Evolutionary conservation across 1,139 yeast genomes (phyloP).

Genomic region (Nakaseomyces kungkrabaensis): DNA sequence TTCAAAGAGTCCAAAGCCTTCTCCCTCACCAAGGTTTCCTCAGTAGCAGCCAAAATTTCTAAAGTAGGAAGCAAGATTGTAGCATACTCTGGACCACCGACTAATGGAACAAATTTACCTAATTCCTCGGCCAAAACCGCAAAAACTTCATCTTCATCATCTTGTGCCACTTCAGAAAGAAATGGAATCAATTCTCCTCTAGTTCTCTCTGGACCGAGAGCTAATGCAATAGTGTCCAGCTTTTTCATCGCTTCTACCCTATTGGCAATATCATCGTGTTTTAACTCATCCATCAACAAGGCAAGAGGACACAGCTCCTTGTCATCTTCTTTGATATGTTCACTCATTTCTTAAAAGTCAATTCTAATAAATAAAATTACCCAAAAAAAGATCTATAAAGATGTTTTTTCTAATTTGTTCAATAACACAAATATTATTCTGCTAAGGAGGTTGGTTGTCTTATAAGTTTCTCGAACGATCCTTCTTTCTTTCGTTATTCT

Average conservation of each 20-base stretch:
- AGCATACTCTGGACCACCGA: slow-evolving; percentile 80
- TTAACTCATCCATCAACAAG: slow-evolving; percentile 88
- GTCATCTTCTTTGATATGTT: slow-evolving; percentile 5
- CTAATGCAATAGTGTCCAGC: slow-evolving; percentile 87
- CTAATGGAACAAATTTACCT: slow-evolving; percentile 73
- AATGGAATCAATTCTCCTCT: slow-evolving; percentile 84
- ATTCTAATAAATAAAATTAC: too few relatives aligned
- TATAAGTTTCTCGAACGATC: too few relatives aligned
- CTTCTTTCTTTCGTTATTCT: too few relatives aligned
- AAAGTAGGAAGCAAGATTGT: slow-evolving; percentile 75
- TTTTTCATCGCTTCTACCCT: slow-evolving; percentile 94
- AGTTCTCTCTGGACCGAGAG: slow-evolving; percentile 90
- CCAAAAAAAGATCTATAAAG: not conserved
- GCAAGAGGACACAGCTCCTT: slow-evolving; percentile 87
- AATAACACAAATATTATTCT: too few relatives aligned
- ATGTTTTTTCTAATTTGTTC: too few relatives aligned
- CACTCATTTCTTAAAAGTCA: not conserved
- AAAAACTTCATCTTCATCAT: slow-evolving; percentile 96
- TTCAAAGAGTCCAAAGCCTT: slow-evolving; percentile 85
- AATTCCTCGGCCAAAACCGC: slow-evolving; percentile 87
- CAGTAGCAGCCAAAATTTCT: slow-evolving; percentile 82
- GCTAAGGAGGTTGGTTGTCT: too few relatives aligned
- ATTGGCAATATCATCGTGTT: slow-evolving; percentile 88
- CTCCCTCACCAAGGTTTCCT: slow-evolving; percentile 96
- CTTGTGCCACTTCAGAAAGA: slow-evolving; percentile 84